Base-by-base conservation (phyloP, 2,329 filamentous ascomycete species). In the Stachybotrys elegans region DNA sequence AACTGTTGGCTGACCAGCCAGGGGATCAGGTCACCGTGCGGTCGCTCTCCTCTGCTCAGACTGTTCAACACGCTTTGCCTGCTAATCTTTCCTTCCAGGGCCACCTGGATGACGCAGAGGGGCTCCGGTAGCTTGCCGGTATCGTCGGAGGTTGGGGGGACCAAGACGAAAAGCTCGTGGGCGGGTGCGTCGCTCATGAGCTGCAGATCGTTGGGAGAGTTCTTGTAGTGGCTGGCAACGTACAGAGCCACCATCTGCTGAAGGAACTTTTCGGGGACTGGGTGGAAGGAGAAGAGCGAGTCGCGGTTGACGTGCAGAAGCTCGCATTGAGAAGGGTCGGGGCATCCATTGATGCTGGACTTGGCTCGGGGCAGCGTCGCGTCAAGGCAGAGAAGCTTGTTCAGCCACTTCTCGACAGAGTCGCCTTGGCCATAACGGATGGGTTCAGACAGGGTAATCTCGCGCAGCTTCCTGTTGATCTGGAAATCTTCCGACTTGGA, bases 231-330 rank as follows among this genome's bases (percentile, higher is more conserved):
- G 43, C 89, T 95, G 22, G 93, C 90, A 22, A 98, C 94, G 57
- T 97, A 98, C 3, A 98, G 78, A 1, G 91, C 90, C 68, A 98
- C 92, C 89, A 98, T 96, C 57, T 95, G 90, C 63, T 98, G 93
- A 44, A 98, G 70, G 69, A 98, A 97, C 60, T 91, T 93, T 64
- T 98, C 93, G 3, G 93, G 94, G 17, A 97, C 89, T 3, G 91
- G 89, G 58, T 98, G 93, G 73, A 94, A 98, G 12, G 92, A 97
- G 71, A 98, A 98, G 13, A 98, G 79, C 8, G 92, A 97, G 68
- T 98, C 93, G 44, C 93, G 86, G 69, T 97, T 98, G 57, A 98
- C 90, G 55, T 90, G 84, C 45, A 97, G 78, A 44, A 98, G 80
- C 67, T 98, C 85, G 65, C 93, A 98, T 62, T 93, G 81, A 8